These are phyloP conservation scores for Aspergillus sp. DNA, from an alignment of 2,329 filamentous ascomycete species.

Conservation along the genomic window DNA sequence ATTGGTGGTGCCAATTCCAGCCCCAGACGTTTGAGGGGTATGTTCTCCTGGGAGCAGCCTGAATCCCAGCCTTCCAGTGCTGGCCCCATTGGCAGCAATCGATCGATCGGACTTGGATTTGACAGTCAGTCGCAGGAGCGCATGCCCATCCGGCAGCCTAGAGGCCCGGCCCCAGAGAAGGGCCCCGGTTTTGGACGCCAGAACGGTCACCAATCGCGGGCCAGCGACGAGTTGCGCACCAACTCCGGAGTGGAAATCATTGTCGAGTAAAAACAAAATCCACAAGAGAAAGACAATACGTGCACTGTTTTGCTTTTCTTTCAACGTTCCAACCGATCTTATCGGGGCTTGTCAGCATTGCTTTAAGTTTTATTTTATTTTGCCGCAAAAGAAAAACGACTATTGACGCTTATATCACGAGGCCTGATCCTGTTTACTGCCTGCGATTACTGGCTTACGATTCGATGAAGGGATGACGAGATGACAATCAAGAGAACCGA, in stretches of 20 bases:
- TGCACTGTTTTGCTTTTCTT: conserved; percentile 1
- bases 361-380: conserved; percentile 24
- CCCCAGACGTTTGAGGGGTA: conserved; percentile 51
- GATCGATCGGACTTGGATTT: conserved; percentile 52
- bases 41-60: conserved; percentile 51
- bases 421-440: conserved; percentile 24
- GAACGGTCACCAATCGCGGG: conserved; percentile 54
- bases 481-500: conserved; percentile 35
- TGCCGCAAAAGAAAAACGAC: conserved; percentile 28
- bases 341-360: background rate
- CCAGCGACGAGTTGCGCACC: conserved; percentile 56
- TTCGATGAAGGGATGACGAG: conserved; percentile 42
- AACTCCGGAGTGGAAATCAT: conserved; percentile 56
- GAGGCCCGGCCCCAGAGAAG: conserved; percentile 53
- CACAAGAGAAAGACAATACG: conserved; percentile 9
- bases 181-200: conserved; percentile 51
- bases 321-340: background rate
- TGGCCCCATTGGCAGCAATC: conserved; percentile 57
- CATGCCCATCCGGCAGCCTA: conserved; percentile 53
- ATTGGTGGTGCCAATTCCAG: conserved; percentile 42
- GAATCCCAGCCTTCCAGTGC: conserved; percentile 41
- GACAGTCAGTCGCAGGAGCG: conserved; percentile 49
- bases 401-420: conserved; percentile 35
- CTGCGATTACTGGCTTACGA: conserved; percentile 37
- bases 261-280: conserved; percentile 45